These are phyloP conservation scores for Aspergillus homomorphus DNA, from an alignment of 495 filamentous ascomycete genomes.

Conservation along the genomic window DNA sequence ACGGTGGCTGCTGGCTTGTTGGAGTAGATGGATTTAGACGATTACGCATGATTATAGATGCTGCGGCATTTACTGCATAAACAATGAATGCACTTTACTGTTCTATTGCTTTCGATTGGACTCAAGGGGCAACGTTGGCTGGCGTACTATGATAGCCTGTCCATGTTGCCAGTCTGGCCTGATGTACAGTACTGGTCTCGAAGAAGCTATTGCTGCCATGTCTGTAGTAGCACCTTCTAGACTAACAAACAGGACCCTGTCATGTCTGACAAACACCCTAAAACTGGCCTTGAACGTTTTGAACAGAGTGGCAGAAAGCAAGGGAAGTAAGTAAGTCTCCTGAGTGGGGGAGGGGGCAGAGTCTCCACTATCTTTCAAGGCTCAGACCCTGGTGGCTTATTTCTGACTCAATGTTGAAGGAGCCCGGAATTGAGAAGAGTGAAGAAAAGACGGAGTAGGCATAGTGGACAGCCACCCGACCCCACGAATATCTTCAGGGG, in stretches of 20 bases:
- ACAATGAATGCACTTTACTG: not conserved
- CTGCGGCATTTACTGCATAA: not conserved
- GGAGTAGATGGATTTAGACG: slow-evolving; percentile 43
- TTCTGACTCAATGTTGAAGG: slow-evolving; percentile 1
- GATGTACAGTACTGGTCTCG: not conserved
- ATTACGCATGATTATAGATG: slow-evolving; percentile 1
- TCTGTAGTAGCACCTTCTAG: not conserved
- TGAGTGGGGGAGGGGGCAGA: slow-evolving; percentile 1
- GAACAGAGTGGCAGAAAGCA: slow-evolving; percentile 1
- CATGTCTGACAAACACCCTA: not conserved
- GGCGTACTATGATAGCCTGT: not conserved
- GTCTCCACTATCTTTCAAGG: not conserved
- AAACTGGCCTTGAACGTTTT: not conserved
- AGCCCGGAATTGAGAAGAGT: not conserved
- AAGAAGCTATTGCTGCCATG: not conserved
- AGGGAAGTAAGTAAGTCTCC: not conserved
- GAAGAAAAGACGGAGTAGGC: not conserved
- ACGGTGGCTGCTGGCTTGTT: slow-evolving; percentile 86
- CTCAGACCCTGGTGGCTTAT: slow-evolving; percentile 3
- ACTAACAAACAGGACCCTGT: not conserved
- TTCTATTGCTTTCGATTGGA: not conserved
- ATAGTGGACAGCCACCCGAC: not conserved
- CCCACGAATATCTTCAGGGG: not conserved
- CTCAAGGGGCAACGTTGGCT: not conserved
- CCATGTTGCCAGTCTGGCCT: not conserved